Conservation (phyloP, 108 stramenopile genomes). For the Stephanodiscus minutulus region DNA sequence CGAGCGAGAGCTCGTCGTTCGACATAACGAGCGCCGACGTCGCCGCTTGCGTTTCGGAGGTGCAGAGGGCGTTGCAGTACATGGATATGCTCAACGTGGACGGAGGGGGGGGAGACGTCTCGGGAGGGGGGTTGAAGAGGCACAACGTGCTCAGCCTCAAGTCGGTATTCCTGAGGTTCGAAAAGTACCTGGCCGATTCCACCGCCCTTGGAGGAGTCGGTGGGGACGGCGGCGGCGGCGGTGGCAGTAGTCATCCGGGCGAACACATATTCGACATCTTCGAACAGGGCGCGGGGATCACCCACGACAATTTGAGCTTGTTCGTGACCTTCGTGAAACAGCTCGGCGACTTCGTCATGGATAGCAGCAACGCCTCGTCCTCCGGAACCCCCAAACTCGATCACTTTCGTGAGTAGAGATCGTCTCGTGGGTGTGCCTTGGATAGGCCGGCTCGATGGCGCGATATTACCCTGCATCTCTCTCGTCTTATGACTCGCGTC, state of each 20-base stretch:
- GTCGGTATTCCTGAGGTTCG: slow-evolving; percentile 74
- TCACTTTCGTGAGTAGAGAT: slow-evolving; percentile 52
- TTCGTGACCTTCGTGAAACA: slow-evolving; percentile 66
- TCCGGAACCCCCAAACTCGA: slow-evolving; percentile 73
- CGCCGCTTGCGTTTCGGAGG: slow-evolving; percentile 78
- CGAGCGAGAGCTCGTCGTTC: slow-evolving; percentile 92
- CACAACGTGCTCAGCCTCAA: slow-evolving; percentile 82
- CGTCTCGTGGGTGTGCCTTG: neutral
- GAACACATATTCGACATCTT: slow-evolving; percentile 88
- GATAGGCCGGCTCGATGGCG: neutral
- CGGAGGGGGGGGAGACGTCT: neutral
- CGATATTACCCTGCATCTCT: neutral
- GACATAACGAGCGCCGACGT: slow-evolving; percentile 84
- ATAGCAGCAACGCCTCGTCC: slow-evolving; percentile 37
- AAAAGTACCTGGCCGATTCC: slow-evolving; percentile 67
- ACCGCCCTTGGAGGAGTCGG: slow-evolving; percentile 7
- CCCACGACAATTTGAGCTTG: slow-evolving; percentile 66
- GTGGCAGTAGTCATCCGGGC: slow-evolving; percentile 58
- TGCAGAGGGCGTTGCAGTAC: slow-evolving; percentile 60
- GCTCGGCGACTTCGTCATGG: slow-evolving; percentile 73
- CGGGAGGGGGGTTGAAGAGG: slow-evolving; percentile 5
- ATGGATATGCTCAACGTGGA: slow-evolving; percentile 36
- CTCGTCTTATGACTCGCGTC: neutral
- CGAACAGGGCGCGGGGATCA: slow-evolving; percentile 68
- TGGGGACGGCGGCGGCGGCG: neutral